Evolutionary conservation across 257 asterid genomes (phyloP), one percentile per base, ranked within the genome.

Genomic region (Forsythia viridissima): DNA sequence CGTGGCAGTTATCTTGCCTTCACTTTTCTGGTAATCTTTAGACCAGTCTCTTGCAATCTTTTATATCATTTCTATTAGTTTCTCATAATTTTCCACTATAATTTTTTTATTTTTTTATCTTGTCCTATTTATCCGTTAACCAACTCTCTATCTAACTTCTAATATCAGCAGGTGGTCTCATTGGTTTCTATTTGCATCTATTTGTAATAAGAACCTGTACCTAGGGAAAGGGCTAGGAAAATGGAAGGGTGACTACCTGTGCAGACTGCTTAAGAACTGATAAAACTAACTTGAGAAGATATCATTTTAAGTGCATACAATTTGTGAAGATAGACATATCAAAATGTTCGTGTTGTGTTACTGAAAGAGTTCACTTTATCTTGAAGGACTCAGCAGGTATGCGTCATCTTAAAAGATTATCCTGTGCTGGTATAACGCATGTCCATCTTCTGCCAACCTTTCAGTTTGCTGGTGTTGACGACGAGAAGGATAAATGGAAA

Each of bases 1-100:
- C 94, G 93, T 80, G 98, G 99, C 44, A 93, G 96, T 84, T 95
- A 89, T 87, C 92, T 90, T 2, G 99, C 98, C 80, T 95, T 95
- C 76, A 92, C 98, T 65, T 83, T 73, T 76, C 81, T 70, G 88
- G 98, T 92, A 91, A 76, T 81, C 69, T 63, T 59, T 10, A 69
- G 75, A 73, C 74, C 76, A 68, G 65, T 74, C 75, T 43, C 59
- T 81, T 72, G 42, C 59, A 8, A 74, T 24, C 73, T 70, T 63
- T 67, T 4, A 24, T 42, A 9, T 63, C 72, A 59, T 76, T 66
- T 39, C 40, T 73, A 55, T 61, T 70, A 36, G 77, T 37, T 76
- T 78, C 48, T 46, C 78, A 15, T 77, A 36, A 73, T 66, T 76
- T 42, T 77, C 59, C 59, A 63, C 77, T 81, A 34, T 15, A 24